Evolutionary conservation across 2,329 filamentous ascomycete genomes (phyloP), one percentile per base, ranked within the genome.

Genomic region (Cladophialophora exuberans): DNA sequence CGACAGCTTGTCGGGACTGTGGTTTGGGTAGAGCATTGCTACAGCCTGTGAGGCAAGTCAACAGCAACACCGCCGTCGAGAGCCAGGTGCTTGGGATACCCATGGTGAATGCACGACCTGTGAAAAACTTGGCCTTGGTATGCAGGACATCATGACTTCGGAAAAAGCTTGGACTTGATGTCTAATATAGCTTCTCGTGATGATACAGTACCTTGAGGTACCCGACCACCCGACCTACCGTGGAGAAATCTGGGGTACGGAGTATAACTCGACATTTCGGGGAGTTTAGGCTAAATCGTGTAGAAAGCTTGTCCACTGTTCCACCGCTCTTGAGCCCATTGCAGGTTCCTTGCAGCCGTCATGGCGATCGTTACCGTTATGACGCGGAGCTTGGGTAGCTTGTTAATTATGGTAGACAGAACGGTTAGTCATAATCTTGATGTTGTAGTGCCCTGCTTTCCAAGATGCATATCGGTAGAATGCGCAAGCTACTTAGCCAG

Each of bases 21-120:
- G 20, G 47, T 22, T 36, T 46, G 23, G 31, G 47, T 18, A 55
- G 42, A 10, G 39, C 53, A 50, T 48, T n/a, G 36, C 51, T 26
- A 18, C 3, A 26, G n/a, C 23, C 50, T 10, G 15, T 20, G 22
- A 53, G 39, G 50, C 41, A 45, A 4, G 38, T 28, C 6, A 25
- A 30, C 25, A 49, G 11, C 20, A 49, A 20, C 20, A 38, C n/a
- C 18, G 30, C 9, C 2, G 28, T n/a, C 6, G 35, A n/a, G 25
- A 18, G 2, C 9, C n/a, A 25, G 13, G 30, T 23, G 2, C 11
- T 4, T 22, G 7, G 46, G 22, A 39, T 20, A 13, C 35, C 46
- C 46, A 49, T 49, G 6, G 17, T 45, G 25, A 6, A 23, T 13
- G 38, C 22, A 6, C 17, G 23, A 6, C 6, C 20, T n/a, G 25